Conservation (phyloP, 2,329 filamentous ascomycete genomes). For the Penicillium sp. region DNA sequence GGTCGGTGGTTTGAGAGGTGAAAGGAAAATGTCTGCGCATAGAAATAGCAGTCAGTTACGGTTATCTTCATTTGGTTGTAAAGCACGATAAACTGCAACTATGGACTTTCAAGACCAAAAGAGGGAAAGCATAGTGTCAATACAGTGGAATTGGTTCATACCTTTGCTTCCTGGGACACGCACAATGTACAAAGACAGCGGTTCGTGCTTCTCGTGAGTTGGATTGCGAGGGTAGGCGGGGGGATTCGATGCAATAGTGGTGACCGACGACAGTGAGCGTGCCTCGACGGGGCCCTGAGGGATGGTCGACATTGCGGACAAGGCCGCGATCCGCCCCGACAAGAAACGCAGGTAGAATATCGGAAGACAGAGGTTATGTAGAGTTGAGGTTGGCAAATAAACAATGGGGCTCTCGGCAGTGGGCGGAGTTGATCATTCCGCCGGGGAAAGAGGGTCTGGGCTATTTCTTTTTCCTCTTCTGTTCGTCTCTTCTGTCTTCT, state of each 20-base stretch:
- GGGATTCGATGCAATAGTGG: conserved; percentile 77
- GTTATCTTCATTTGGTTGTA: conserved; percentile 10
- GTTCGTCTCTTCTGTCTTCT: neutral
- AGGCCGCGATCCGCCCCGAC: conserved; percentile 27
- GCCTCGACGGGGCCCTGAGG: conserved; percentile 62
- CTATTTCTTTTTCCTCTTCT: neutral
- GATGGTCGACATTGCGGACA: conserved; percentile 24
- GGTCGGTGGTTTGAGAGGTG: conserved; percentile 79
- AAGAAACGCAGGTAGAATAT: neutral
- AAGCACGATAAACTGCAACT: conserved; percentile 1
- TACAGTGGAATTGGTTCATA: conserved; percentile 37
- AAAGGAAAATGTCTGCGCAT: conserved; percentile 77
- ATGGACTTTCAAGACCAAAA: neutral
- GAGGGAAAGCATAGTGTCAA: neutral
- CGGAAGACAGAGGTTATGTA: neutral
- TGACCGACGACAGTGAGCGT: conserved; percentile 75
- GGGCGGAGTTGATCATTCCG: conserved; percentile 9
- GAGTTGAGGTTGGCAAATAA: conserved; percentile 10
- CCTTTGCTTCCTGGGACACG: conserved; percentile 87
- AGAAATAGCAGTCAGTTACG: conserved; percentile 15
- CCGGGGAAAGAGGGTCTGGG: neutral
- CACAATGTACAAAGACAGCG: conserved; percentile 84
- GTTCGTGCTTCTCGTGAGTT: conserved; percentile 63
- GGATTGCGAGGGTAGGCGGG: conserved; percentile 81
- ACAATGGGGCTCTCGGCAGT: conserved; percentile 21